Percentiles rank a stretch among this genome's conserved stretches.
These are phyloP conservation scores for Rhodotorula toruloides DNA, from an alignment of 768 basidiomycete genomes.

Conservation along the genomic window DNA sequence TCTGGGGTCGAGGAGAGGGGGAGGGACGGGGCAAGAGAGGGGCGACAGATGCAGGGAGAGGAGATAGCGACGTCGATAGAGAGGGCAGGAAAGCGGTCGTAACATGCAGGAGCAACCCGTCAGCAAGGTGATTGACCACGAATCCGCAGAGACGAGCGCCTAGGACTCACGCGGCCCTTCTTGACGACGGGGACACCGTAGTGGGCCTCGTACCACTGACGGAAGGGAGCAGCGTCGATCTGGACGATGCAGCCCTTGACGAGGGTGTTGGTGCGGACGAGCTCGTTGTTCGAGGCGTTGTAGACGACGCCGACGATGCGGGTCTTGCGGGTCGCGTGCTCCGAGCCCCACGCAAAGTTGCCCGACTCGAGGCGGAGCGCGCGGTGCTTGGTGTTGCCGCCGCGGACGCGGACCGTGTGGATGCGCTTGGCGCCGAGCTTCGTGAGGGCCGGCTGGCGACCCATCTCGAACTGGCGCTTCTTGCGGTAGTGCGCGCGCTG, in stretches of 20 bases:
- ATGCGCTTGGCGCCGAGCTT: slow-evolving; percentile 93
- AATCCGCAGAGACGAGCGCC: no score
- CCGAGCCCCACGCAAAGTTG: slow-evolving; percentile 98
- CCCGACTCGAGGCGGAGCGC: slow-evolving; percentile 93
- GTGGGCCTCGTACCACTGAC: slow-evolving; percentile 98
- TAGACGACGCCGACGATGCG: slow-evolving; percentile 95
- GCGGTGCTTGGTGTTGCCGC: slow-evolving; percentile 90
- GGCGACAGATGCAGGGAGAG: neutral
- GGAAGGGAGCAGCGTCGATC: slow-evolving; percentile 96
- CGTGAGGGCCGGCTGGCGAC: slow-evolving; percentile 90
- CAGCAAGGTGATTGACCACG: neutral
- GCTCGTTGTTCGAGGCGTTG: slow-evolving; percentile 99
- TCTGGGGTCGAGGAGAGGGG: slow-evolving; percentile 30
- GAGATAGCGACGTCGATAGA: neutral
- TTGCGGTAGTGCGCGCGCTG: slow-evolving; percentile 79
- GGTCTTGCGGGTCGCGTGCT: slow-evolving; percentile 89
- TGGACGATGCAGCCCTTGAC: slow-evolving; percentile 97
- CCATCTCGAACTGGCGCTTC: slow-evolving; percentile 85
- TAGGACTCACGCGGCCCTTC: slow-evolving; percentile 50
- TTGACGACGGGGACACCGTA: slow-evolving; percentile 93
- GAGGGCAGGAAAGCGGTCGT: neutral
- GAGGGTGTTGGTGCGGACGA: slow-evolving; percentile 98
- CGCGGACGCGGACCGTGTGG: slow-evolving; percentile 89
- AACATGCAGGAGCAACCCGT: neutral
- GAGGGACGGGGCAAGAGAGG: neutral